Conservation (phyloP, 83 land plant species). For the Picea mariana region DNA sequence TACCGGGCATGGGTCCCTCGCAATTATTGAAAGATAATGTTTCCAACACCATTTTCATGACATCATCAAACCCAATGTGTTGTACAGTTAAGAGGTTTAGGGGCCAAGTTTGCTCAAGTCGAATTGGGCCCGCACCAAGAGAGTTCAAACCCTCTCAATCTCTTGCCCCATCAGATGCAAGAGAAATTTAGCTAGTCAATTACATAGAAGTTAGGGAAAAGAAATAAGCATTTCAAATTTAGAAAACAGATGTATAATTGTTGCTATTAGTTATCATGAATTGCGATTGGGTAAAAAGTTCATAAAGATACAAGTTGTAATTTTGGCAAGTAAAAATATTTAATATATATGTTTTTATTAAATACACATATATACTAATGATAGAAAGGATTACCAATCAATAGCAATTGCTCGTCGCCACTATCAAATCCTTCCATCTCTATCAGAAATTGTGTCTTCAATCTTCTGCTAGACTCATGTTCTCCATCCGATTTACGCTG, state of each 20-base stretch:
- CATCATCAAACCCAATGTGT: too few relatives aligned
- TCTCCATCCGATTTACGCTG: slow-evolving; percentile 99
- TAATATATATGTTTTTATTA: not conserved
- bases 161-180: too few relatives aligned
- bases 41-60: too few relatives aligned
- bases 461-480: slow-evolving; percentile 95
- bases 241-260: not conserved
- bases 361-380: not conserved
- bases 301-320: not conserved
- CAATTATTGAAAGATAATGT: too few relatives aligned
- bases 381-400: slow-evolving; percentile 65
- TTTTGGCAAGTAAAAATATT: not conserved
- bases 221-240: not conserved
- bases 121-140: too few relatives aligned
- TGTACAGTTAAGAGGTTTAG: too few relatives aligned
- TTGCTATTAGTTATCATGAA: not conserved
- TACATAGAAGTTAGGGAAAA: not conserved
- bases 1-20: too few relatives aligned
- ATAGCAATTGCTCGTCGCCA: slow-evolving; percentile 92
- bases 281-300: not conserved
- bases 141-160: too few relatives aligned
- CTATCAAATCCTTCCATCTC: slow-evolving; percentile 99
- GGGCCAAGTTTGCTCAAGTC: too few relatives aligned
- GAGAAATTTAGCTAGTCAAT: not conserved
- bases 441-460: slow-evolving; percentile 96